Evolutionary conservation across 495 filamentous ascomycete species (phyloP).

Genomic region (Achaetomiella virescens): DNA sequence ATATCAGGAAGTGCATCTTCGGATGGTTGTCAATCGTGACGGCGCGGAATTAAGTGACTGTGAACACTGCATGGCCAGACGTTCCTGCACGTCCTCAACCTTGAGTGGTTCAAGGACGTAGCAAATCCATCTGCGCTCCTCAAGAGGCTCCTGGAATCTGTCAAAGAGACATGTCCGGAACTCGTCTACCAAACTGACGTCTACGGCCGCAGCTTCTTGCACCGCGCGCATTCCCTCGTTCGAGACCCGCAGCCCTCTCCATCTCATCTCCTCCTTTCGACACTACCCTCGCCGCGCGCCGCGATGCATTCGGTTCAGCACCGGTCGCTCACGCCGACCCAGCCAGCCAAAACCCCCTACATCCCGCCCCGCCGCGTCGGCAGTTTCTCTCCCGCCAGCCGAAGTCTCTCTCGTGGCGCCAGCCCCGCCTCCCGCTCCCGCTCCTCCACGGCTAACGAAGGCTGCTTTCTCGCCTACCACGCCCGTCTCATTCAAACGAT

Average conservation of each 20-base stretch:
- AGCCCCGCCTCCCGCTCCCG: not conserved
- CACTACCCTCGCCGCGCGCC: constrained; percentile 2
- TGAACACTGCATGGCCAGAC: constrained; percentile 42
- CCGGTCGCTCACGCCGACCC: constrained; percentile 5
- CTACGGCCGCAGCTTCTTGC: constrained; percentile 42
- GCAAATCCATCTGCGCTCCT: constrained; percentile 11
- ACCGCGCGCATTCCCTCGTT: constrained; percentile 28
- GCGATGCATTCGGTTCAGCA: constrained; percentile 37
- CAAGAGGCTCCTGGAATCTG: constrained; percentile 25
- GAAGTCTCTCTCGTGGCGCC: not conserved
- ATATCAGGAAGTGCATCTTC: constrained; percentile 25
- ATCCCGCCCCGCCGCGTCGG: constrained; percentile 13
- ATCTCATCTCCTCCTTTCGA: constrained; percentile 14
- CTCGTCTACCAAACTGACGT: constrained; percentile 36
- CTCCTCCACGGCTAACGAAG: constrained; percentile 10
- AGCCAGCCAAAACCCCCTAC: not conserved
- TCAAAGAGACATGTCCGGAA: constrained; percentile 21
- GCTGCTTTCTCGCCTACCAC: constrained; percentile 23
- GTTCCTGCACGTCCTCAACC: constrained; percentile 42
- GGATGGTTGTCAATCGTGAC: constrained; percentile 21
- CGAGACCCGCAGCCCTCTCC: constrained; percentile 10
- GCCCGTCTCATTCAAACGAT: constrained; percentile 33
- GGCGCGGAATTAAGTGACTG: constrained; percentile 7
- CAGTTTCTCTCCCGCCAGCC: not conserved
- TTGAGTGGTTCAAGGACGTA: constrained; percentile 31